Percentiles rank a stretch among this genome's conserved stretches.
Conservation (phyloP, 768 basidiomycete species). For the Lactarius akahatsu region DNA sequence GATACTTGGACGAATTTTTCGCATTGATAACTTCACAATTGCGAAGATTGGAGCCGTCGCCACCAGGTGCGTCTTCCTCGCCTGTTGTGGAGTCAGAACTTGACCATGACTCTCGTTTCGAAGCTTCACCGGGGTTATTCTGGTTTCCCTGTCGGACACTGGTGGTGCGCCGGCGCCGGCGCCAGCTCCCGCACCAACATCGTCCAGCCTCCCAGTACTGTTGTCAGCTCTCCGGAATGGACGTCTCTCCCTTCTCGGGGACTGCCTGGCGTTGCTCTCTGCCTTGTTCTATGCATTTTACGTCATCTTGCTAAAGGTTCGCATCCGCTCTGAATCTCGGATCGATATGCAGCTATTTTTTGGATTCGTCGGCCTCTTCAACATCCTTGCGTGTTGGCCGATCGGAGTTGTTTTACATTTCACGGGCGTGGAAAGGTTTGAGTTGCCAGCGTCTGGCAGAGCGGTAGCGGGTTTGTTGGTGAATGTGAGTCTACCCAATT, state of each 20-base stretch:
- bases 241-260: conserved; percentile 55
- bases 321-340: conserved; percentile 75
- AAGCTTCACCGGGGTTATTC: conserved; percentile 78
- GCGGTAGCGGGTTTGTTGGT: conserved; percentile 50
- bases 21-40: conserved; percentile 72
- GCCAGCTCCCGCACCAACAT: conserved; percentile 18
- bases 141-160: conserved; percentile 90
- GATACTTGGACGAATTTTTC: conserved; percentile 75
- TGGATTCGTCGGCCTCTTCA: conserved; percentile 90
- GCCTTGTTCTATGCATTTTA: conserved; percentile 89
- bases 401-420: conserved; percentile 75
- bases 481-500: conserved; percentile 46
- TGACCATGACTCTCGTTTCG: conserved; percentile 1
- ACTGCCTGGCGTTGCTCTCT: conserved; percentile 80
- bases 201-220: conserved; percentile 6
- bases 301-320: conserved; percentile 85
- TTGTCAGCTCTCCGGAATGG: conserved; percentile 27
- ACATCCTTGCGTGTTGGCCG: conserved; percentile 73
- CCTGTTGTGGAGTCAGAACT: neutral
- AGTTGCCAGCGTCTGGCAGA: conserved; percentile 56
- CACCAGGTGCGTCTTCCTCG: conserved; percentile 55
- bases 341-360: conserved; percentile 95
- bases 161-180: conserved; percentile 29
- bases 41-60: conserved; percentile 76
- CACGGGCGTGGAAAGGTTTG: conserved; percentile 68